phyloP scores from a whole-genome alignment of 2,329 filamentous ascomycete species.

The Hortaea werneckii region DNA sequence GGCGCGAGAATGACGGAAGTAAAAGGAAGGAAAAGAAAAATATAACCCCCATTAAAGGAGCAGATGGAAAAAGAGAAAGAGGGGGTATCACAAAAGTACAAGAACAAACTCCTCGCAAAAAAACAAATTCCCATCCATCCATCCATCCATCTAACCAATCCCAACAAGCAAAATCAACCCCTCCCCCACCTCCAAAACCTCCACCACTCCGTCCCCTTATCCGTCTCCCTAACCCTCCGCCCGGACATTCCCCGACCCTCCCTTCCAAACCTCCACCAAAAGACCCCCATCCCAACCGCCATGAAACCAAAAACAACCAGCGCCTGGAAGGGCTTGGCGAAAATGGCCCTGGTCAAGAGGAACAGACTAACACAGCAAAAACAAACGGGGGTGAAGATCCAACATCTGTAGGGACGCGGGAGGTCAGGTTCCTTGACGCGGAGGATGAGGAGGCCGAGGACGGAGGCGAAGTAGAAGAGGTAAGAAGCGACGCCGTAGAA shows the following conservation, averaged over 20 bases:
- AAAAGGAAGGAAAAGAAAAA: no score
- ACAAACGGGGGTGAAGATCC: slow-evolving; percentile 94
- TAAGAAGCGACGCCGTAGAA: slow-evolving; percentile 98
- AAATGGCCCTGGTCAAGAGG: slow-evolving; percentile 75
- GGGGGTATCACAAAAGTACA: no score
- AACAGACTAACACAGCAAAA: slow-evolving; percentile 98
- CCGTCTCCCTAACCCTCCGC: slow-evolving; percentile 20
- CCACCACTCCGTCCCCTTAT: slow-evolving; percentile 22
- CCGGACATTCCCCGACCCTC: slow-evolving; percentile 10
- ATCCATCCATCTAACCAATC: no score
- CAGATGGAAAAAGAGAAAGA: no score
- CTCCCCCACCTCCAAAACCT: slow-evolving; percentile 36
- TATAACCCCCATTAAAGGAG: no score
- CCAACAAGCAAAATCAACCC: neutral
- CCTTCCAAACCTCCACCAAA: slow-evolving; percentile 75
- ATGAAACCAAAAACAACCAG: slow-evolving; percentile 80
- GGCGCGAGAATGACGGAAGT: no score
- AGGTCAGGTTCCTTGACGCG: slow-evolving; percentile 78
- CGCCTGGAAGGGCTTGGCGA: slow-evolving; percentile 84
- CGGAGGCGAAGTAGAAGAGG: slow-evolving; percentile 92
- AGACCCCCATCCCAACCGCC: slow-evolving; percentile 71
- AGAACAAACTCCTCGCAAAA: no score
- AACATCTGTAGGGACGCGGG: slow-evolving; percentile 85
- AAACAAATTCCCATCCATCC: no score
- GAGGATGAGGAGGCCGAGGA: slow-evolving; percentile 84